Evolutionary conservation across 2,329 filamentous ascomycete genomes (phyloP).

Genomic region (Phaeosphaeriaceae sp.): DNA sequence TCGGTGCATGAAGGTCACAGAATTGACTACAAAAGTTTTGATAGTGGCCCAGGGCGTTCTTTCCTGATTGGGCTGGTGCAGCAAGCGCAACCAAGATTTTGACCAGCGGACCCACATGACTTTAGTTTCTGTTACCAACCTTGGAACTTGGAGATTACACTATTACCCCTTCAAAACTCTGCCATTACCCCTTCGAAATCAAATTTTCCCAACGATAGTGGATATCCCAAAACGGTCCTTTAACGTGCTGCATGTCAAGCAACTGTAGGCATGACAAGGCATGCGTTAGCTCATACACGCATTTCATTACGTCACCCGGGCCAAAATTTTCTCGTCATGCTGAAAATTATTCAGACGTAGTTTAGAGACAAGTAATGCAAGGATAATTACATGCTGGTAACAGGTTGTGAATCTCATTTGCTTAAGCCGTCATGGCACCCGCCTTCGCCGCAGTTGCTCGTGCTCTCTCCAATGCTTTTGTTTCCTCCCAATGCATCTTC

Average conservation of each 20-base stretch:
- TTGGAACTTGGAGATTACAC: conserved; percentile 4
- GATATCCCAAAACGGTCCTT: background rate
- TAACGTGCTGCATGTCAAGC: background rate
- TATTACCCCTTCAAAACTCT: conserved; percentile 47
- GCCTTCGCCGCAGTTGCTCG: conserved; percentile 21
- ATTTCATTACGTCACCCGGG: background rate
- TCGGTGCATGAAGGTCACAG: background rate
- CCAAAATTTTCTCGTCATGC: background rate
- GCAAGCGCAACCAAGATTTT: conserved; percentile 7
- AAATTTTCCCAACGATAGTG: conserved; percentile 2
- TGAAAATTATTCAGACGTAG: background rate
- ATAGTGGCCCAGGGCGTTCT: conserved; percentile 14
- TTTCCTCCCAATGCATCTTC: conserved; percentile 34
- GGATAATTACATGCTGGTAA: too few relatives aligned
- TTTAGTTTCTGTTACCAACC: background rate
- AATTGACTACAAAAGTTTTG: background rate
- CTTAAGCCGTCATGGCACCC: background rate
- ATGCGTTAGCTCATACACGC: conserved; percentile 23
- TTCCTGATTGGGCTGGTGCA: conserved; percentile 24
- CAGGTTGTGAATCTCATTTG: too few relatives aligned
- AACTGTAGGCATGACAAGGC: conserved; percentile 12
- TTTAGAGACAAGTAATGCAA: background rate
- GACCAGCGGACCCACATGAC: background rate
- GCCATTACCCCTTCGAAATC: conserved; percentile 24
- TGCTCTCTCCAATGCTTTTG: conserved; percentile 39